phyloP scores from a whole-genome alignment of 805 yeast species.

The Yamadazyma laniorum region DNA sequence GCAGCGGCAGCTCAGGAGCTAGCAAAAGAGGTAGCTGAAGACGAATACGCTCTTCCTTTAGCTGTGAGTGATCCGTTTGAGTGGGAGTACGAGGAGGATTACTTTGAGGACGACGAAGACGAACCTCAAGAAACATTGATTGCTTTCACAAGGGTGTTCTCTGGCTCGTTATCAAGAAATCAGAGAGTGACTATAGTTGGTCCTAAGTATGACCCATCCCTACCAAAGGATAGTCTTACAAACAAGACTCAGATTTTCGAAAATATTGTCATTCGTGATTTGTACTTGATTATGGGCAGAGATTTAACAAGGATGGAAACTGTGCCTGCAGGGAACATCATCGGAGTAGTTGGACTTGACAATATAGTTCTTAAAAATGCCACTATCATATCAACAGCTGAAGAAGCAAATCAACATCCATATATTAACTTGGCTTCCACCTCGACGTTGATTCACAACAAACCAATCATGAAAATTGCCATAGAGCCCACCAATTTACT shows the following conservation, averaged over 20 bases:
- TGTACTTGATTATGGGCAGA: constrained; percentile 88
- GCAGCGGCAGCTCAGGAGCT: constrained; percentile 28
- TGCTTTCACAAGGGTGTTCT: constrained; percentile 85
- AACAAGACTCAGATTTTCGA: constrained; percentile 54
- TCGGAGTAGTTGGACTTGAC: constrained; percentile 89
- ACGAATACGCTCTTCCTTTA: constrained; percentile 26
- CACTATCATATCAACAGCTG: constrained; percentile 66
- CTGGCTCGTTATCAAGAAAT: constrained; percentile 79
- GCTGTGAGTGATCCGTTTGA: constrained; percentile 37
- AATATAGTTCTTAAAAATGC: constrained; percentile 83
- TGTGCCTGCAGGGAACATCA: constrained; percentile 94
- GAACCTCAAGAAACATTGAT: constrained; percentile 64
- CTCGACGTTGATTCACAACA: constrained; percentile 50
- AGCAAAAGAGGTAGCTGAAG: constrained; percentile 18
- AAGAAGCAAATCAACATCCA: constrained; percentile 43
- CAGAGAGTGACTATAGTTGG: constrained; percentile 74
- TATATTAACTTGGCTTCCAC: constrained; percentile 61
- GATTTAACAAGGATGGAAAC: constrained; percentile 73
- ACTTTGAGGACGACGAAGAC: constrained; percentile 43
- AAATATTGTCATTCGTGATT: constrained; percentile 59
- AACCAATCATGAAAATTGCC: constrained; percentile 93
- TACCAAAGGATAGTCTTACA: constrained; percentile 27
- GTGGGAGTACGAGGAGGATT: constrained; percentile 51
- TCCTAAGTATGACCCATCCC: constrained; percentile 78
- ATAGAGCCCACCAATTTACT: constrained; percentile 91